Evolutionary conservation across 2,329 filamentous ascomycete species (phyloP), one percentile per base, ranked within the genome.

Genomic region (Fusarium tricinctum): DNA sequence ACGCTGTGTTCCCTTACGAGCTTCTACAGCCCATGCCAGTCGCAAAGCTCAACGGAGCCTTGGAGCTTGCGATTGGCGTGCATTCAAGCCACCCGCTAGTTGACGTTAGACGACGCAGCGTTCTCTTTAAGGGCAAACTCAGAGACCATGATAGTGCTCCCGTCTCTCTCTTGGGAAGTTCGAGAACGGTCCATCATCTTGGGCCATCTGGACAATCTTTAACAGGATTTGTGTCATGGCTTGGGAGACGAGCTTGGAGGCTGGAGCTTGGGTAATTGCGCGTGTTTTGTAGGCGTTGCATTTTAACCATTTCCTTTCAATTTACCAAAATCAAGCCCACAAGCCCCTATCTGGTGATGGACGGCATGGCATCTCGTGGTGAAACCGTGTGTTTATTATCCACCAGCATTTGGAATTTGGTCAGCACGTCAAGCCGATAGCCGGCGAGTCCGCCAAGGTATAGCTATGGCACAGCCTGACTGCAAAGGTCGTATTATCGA

Each of bases 391-490:
- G 9, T 30, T 13, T n/a, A 38, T 48, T 63, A 66, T 63, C 58
- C 49, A 46, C 40, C 51, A 62, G 54, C 26, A 43, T 51, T 39
- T 58, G 23, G 22, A 38, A 64, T 23, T 53, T 44, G 40, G 52
- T 53, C 59, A 63, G 56, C 46, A 59, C 35, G 33, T 55, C 58
- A 61, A 51, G 43, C 50, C 58, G 55, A 60, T 62, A 32, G 50
- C 60, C 71, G 71, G 69, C 58, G 59, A 72, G 49, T 62, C 71
- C 67, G 67, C 55, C 54, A 51, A 58, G 54, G 56, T 65, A 35
- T n/a, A 35, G 26, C 8, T 33, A 30, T 22, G n/a, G 46, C 20
- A 28, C 14, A n/a, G 35, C 47, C 15, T 15, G 19, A 28, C 20
- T 32, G 23, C 33, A 39, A 50, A 8, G 38, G 63, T 72, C 58